A percentile compares a stretch with the other conserved stretches of the same genome.
Conservation (phyloP, 768 basidiomycete species). For the Suillus ampliporus region DNA sequence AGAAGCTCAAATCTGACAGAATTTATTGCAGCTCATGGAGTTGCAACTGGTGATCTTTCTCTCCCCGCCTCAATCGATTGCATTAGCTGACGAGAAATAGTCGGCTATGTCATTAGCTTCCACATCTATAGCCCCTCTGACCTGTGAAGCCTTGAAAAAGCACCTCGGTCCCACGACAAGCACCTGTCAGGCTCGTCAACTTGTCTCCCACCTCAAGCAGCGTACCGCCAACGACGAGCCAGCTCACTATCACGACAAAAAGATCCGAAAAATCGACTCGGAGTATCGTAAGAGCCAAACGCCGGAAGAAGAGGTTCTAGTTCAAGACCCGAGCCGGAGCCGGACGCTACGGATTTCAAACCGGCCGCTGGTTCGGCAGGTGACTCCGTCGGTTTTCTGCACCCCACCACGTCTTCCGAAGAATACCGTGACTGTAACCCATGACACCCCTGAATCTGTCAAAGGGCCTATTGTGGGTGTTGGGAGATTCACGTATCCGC, state of each 20-base stretch:
- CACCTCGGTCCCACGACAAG: neutral
- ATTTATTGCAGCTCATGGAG: neutral
- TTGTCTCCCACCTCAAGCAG: neutral
- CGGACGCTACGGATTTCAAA: neutral
- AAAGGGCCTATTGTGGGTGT: neutral
- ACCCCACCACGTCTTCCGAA: neutral
- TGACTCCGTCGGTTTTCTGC: slow-evolving; percentile 1
- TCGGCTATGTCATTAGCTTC: neutral
- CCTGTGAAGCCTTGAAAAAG: neutral
- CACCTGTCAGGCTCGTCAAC: neutral
- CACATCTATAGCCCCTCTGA: neutral
- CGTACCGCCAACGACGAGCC: neutral
- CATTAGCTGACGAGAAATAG: neutral
- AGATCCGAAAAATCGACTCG: neutral
- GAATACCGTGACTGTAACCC: neutral
- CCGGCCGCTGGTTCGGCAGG: slow-evolving; percentile 1
- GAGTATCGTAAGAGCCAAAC: neutral
- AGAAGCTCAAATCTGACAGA: neutral
- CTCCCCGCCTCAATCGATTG: neutral
- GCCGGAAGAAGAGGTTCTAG: neutral
- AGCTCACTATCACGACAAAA: neutral
- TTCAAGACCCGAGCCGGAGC: neutral
- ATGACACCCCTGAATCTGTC: neutral
- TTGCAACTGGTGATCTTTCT: neutral
- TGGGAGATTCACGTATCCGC: neutral